Percentiles rank a stretch among this genome's conserved stretches.
phyloP scores from a whole-genome alignment of 1,284 basidiomycete species.

The Neonothopanus nambi region DNA sequence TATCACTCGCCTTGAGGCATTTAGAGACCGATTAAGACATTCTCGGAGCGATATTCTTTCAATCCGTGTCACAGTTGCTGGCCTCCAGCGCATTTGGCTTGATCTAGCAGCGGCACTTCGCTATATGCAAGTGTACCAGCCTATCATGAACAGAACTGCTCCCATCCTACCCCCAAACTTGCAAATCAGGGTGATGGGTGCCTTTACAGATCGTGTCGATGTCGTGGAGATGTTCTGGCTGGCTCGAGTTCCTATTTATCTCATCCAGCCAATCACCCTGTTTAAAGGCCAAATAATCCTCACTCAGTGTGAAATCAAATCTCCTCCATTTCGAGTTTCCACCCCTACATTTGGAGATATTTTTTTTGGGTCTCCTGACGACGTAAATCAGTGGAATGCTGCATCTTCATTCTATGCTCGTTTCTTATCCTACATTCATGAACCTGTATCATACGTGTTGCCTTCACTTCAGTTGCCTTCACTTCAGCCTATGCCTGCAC shows the following conservation, averaged over 20 bases:
- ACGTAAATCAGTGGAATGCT: background rate
- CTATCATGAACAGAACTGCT: background rate
- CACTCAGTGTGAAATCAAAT: background rate
- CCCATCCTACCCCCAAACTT: too few relatives aligned
- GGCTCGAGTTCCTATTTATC: background rate
- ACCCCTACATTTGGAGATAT: background rate
- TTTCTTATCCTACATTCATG: background rate
- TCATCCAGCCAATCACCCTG: background rate
- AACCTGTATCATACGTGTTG: background rate
- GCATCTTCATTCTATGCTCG: background rate
- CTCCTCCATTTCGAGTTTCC: background rate
- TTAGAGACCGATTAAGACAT: background rate
- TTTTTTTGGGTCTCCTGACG: background rate
- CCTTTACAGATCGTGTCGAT: background rate
- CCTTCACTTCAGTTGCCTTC: too few relatives aligned
- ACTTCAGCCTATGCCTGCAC: background rate
- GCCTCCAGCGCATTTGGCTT: background rate
- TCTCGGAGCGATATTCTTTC: background rate
- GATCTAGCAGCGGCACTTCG: background rate
- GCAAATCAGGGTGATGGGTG: background rate
- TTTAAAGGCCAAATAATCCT: background rate
- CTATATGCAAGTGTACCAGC: constrained; percentile 3
- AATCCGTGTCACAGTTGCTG: background rate
- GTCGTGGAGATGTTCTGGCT: constrained; percentile 3
- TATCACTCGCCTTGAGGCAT: background rate